Evolutionary conservation across 1,139 yeast species (phyloP).

Genomic region (Taphrina populina): DNA sequence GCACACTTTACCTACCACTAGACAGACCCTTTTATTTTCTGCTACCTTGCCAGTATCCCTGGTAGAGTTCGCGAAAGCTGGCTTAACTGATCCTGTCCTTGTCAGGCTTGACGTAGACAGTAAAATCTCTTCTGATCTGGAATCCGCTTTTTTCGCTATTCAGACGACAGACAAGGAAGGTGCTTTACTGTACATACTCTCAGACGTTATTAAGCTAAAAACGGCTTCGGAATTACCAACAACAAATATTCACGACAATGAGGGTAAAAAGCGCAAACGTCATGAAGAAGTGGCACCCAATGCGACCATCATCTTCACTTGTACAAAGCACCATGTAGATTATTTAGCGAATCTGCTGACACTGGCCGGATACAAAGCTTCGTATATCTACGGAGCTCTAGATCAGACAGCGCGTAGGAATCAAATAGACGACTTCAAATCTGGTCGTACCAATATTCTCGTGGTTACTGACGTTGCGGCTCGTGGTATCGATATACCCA

Average conservation of each 20-base stretch:
- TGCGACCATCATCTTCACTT: slow-evolving; percentile 91
- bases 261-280: slow-evolving; percentile 59
- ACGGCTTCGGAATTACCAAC: slow-evolving; percentile 53
- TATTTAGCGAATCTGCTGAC: slow-evolving; percentile 69
- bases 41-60: slow-evolving; percentile 91
- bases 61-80: slow-evolving; percentile 97
- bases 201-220: slow-evolving; percentile 83
- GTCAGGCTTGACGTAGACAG: slow-evolving; percentile 90
- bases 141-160: slow-evolving; percentile 80
- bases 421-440: slow-evolving; percentile 79
- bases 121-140: slow-evolving; percentile 82
- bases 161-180: slow-evolving; percentile 90
- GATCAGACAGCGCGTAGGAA: slow-evolving; percentile 93
- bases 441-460: slow-evolving; percentile 75
- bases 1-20: slow-evolving; percentile 72
- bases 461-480: slow-evolving; percentile 99
- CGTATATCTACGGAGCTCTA: slow-evolving; percentile 88
- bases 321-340: slow-evolving; percentile 97
- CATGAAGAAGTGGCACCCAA: slow-evolving; percentile 76
- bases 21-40: slow-evolving; percentile 87
- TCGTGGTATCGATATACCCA: slow-evolving; percentile 98
- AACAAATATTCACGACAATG: slow-evolving; percentile 41
- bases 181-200: slow-evolving; percentile 67
- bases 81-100: slow-evolving; percentile 83
- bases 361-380: slow-evolving; percentile 78